These are phyloP conservation scores for Prototheca wickerhamii DNA, from an alignment of 163 green algal genomes.

Conservation along the genomic window DNA sequence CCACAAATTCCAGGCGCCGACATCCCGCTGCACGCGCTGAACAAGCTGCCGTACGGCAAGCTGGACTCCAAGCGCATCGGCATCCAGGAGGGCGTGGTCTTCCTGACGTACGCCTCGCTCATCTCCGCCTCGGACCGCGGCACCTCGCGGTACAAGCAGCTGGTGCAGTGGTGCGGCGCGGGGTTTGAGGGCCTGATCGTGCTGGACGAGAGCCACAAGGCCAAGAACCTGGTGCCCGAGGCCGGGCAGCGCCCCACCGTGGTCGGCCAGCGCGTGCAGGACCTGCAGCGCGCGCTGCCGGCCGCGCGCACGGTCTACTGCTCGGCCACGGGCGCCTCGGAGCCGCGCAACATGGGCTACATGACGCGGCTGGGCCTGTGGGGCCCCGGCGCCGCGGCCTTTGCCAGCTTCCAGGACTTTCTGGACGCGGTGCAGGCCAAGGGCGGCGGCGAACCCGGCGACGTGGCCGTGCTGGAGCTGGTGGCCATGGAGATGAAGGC, in stretches of 20 bases:
- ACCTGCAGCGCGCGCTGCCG: conserved; percentile 59
- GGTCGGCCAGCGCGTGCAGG: conserved; percentile 31
- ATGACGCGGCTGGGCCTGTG: conserved; percentile 58
- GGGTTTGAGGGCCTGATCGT: conserved; percentile 72
- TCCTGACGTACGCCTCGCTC: conserved; percentile 77
- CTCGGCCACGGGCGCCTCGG: conserved; percentile 62
- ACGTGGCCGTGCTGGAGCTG: conserved; percentile 49
- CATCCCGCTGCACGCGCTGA: conserved; percentile 49
- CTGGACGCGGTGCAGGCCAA: conserved; percentile 29
- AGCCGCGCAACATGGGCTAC: conserved; percentile 61
- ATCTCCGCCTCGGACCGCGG: conserved; percentile 26
- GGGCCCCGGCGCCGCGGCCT: conserved; percentile 32
- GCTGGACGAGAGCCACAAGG: conserved; percentile 71
- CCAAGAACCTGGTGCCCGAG: conserved; percentile 55
- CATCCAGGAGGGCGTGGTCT: conserved; percentile 42
- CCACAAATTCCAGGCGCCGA: conserved; percentile 13
- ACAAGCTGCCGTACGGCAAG: conserved; percentile 64
- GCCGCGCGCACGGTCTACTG: conserved; percentile 76
- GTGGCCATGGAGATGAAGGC: conserved; percentile 52
- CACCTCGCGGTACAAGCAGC: conserved; percentile 58
- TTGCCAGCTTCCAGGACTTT: conserved; percentile 41
- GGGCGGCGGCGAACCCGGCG: background rate
- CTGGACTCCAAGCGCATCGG: conserved; percentile 35
- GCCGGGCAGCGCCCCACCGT: conserved; percentile 46
- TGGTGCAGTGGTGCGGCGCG: conserved; percentile 66